phyloP scores from a whole-genome alignment of 23 red algal species.

The Pyropia yezoensis region DNA sequence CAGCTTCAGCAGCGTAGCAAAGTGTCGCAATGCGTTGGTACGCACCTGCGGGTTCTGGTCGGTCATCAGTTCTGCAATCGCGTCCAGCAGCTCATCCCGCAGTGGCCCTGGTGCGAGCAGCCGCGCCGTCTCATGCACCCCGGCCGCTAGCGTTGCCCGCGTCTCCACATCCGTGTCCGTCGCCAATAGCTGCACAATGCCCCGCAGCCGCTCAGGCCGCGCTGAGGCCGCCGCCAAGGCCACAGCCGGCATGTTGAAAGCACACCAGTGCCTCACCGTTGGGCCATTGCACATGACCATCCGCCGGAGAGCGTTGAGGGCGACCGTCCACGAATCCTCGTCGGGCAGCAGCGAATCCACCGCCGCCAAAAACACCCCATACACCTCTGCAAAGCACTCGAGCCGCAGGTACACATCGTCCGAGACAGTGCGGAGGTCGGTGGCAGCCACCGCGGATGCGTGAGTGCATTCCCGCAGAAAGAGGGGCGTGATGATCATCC shows the following conservation, averaged over 20 bases:
- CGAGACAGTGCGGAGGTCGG: conserved; percentile 64
- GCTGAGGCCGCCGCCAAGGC: conserved; percentile 27
- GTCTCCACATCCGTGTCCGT: conserved; percentile 79
- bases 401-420: conserved; percentile 77
- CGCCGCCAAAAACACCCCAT: conserved; percentile 63
- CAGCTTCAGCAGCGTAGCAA: conserved; percentile 53
- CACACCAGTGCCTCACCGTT: conserved; percentile 82
- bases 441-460: conserved; percentile 44
- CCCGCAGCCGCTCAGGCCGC: conserved; percentile 60
- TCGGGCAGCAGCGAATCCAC: conserved; percentile 46
- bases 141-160: conserved; percentile 58
- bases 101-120: conserved; percentile 42
- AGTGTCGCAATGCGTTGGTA: conserved; percentile 68
- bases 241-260: conserved; percentile 75
- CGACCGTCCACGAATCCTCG: conserved; percentile 60
- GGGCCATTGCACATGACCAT: conserved; percentile 87
- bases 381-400: conserved; percentile 82
- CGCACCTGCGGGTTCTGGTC: conserved; percentile 85
- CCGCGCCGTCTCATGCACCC: conserved; percentile 68
- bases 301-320: conserved; percentile 62
- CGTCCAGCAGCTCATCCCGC: conserved; percentile 36
- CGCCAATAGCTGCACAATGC: conserved; percentile 58
- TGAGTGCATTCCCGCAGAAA: conserved; percentile 65
- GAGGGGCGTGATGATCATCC: conserved; percentile 41
- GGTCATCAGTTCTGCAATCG: conserved; percentile 63